Evolutionary conservation across 1,284 basidiomycete genomes (phyloP), one percentile per base, ranked within the genome.

Genomic region (Rhodotorula sp.): DNA sequence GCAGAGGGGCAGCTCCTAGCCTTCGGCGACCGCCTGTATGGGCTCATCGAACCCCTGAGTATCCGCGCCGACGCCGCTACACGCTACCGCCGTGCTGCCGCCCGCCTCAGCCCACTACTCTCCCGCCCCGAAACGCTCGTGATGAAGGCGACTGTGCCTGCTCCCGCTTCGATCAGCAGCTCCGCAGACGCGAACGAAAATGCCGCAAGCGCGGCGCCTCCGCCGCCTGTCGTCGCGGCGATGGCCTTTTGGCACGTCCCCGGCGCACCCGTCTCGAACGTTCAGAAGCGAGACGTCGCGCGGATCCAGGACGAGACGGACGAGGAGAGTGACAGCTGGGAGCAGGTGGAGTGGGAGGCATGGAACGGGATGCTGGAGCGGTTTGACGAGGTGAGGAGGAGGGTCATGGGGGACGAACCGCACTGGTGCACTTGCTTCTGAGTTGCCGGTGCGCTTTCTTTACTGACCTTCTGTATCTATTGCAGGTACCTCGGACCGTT

Each of bases 21-120:
- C 7, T 69, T 69, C 62, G 67, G 67, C 7, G 59, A 58, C 21
- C 56, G 67, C 4, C 59, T 69, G 36, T 69, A 64, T 51, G 61
- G n/a, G 21, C 57, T 55, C 3, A 32, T 60, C 32, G 67, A 69
- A 36, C 67, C 67, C 6, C 37, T n/a, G 10, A 19, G 22, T 10
- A 64, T 32, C 25, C 61, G 67, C 27, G 62, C 62, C 2, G 51
- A 50, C 19, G 29, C 53, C 39, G 57, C 48, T 9, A 34, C 27
- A 13, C 61, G 67, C 17, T 44, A 55, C 34, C 56, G 58, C 25
- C 56, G 67, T 9, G 64, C 64, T 36, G 62, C 62, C 1, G 2
- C 1, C 7, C 67, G 67, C 22, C 44, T 64, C 27, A 29, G 15
- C 19, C 62, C 57, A 3, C 67, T 69, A 19, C 22, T 69, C 41